Base-by-base conservation (phyloP, 23 red algal species). In the Gracilaria vermiculophylla region DNA sequence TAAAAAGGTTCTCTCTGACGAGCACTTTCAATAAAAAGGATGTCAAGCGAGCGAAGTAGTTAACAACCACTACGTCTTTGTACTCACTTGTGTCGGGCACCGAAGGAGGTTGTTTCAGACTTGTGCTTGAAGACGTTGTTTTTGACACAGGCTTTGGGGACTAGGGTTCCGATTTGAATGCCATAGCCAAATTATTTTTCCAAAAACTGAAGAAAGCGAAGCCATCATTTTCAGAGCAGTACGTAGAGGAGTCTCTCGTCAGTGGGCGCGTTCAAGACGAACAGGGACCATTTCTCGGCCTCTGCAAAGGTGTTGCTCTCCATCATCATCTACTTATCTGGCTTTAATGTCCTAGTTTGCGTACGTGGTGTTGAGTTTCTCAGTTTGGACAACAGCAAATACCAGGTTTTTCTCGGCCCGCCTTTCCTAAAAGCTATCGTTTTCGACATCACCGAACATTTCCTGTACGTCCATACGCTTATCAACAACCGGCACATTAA, bases 401-500 rank as follows among this genome's bases (percentile, higher is more conserved):
- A 62, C 20, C 2, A 62, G 31, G 19, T 83, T n/a, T 32, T 83
- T 9, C 53, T 83, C 3, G 56, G 52, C 2, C 15, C 56, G 10
- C 79, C 56, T 19, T 83, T 83, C 79, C 79, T 83, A 1, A 83
- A 66, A 7, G 16, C 35, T 44, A 66, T 66, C 56, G 79, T 55
- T 20, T 67, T 83, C 36, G 33, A 83, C 36, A 5, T 83, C 3
- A 33, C 1, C 2, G 45, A 7, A 3, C 79, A 67, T 36, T 39
- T 83, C n/a, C 7, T n/a, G 17, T 20, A 13, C 3, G 37, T 49
- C 2, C 20, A 20, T 28, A 13, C 5, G 5, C 7, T 10, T 24
- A 23, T 73, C 1, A 16, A 73, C 28, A 27, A 73, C 32, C 24
- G 4, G 40, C 40, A 73, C 31, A 37, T 73, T 28, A n/a, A 73